Evolutionary conservation across 2,329 filamentous ascomycete genomes (phyloP).

Genomic region (Talaromyces sp.): DNA sequence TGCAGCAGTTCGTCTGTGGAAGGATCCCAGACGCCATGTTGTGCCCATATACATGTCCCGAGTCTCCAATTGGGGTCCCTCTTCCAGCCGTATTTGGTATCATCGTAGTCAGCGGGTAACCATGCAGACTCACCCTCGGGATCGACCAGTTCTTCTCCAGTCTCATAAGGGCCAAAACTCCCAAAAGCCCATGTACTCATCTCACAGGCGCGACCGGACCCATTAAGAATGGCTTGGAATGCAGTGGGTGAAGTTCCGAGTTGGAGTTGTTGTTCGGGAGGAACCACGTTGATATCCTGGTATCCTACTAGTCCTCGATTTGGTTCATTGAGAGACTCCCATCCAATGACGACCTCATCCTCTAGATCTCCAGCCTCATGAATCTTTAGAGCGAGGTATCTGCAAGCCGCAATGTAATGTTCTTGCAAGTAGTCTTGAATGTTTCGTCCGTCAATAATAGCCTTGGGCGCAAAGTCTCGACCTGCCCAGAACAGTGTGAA

Average conservation of each 20-base stretch:
- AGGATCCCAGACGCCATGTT: constrained; percentile 93
- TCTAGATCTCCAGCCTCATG: constrained; percentile 83
- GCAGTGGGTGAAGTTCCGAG: constrained; percentile 91
- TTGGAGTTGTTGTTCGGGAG: constrained; percentile 82
- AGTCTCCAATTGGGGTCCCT: constrained; percentile 84
- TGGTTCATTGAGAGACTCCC: constrained; percentile 95
- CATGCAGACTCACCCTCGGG: constrained; percentile 82
- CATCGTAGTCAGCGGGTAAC: constrained; percentile 79
- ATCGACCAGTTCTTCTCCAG: constrained; percentile 77
- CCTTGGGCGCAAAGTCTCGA: constrained; percentile 88
- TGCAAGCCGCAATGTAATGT: constrained; percentile 78
- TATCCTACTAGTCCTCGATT: constrained; percentile 84
- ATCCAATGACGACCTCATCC: constrained; percentile 83
- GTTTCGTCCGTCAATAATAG: constrained; percentile 88
- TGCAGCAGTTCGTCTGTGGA: constrained; percentile 69
- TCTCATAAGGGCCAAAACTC: constrained; percentile 85
- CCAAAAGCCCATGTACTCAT: constrained; percentile 93
- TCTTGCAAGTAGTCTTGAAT: constrained; percentile 92
- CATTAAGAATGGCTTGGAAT: constrained; percentile 89
- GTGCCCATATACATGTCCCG: constrained; percentile 94
- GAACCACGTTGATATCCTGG: constrained; percentile 75
- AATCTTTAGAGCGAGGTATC: constrained; percentile 77
- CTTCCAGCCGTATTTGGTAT: constrained; percentile 85
- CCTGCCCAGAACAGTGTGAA: constrained; percentile 95
- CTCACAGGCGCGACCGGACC: constrained; percentile 87